These are phyloP conservation scores for Backusella tarrabulga DNA, from an alignment of 192 early-diverging fungal genomes.

Conservation along the genomic window DNA sequence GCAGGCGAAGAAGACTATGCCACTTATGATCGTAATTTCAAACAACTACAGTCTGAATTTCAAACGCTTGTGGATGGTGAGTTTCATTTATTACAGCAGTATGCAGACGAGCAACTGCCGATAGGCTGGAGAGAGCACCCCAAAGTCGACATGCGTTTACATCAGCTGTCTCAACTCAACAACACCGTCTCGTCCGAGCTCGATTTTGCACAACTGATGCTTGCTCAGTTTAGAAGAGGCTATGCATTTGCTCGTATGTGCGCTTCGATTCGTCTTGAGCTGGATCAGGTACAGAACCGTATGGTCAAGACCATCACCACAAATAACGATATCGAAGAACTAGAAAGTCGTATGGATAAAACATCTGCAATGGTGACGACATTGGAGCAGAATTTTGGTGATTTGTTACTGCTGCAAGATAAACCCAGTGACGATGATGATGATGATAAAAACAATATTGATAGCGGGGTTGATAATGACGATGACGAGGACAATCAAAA, in stretches of 20 bases:
- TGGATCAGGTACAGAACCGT: slow-evolving; percentile 27
- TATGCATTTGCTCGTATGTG: slow-evolving; percentile 14
- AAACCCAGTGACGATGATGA: neutral
- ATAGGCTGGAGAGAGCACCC: slow-evolving; percentile 14
- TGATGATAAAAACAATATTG: neutral
- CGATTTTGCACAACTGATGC: neutral
- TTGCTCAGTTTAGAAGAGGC: slow-evolving; percentile 8
- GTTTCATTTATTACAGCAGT: neutral
- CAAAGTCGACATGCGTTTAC: neutral
- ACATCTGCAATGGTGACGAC: slow-evolving; percentile 5
- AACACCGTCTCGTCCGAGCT: neutral
- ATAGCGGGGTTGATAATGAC: neutral
- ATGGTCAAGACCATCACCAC: slow-evolving; percentile 33
- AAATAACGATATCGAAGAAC: slow-evolving; percentile 28
- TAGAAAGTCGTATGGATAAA: slow-evolving; percentile 21
- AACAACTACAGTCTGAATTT: slow-evolving; percentile 9
- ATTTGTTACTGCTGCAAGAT: slow-evolving; percentile 5
- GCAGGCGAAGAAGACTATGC: slow-evolving; percentile 26
- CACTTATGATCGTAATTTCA: slow-evolving; percentile 20
- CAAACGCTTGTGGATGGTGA: slow-evolving; percentile 5
- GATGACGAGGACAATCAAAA: neutral
- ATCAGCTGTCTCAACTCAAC: neutral
- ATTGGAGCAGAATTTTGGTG: slow-evolving; percentile 9
- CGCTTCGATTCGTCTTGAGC: slow-evolving; percentile 5
- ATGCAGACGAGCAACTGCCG: neutral